Conservation (phyloP, 352 stramenopile species). For the Phytophthora tubulina region DNA sequence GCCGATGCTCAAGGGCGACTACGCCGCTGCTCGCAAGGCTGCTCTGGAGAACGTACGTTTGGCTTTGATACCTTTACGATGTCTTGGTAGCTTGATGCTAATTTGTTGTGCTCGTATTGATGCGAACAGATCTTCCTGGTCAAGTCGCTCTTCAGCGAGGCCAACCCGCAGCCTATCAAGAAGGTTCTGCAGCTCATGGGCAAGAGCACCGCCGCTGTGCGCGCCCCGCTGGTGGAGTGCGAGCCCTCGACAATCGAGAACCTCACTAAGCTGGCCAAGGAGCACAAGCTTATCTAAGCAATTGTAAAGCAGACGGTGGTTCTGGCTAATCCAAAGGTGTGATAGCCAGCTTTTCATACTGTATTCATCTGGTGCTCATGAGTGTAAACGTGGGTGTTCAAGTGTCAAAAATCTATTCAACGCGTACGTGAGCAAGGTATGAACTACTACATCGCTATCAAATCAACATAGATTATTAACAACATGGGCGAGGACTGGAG, state of each 20-base stretch:
- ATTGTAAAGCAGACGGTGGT: slow-evolving; percentile 16
- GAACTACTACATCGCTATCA: slow-evolving; percentile 21
- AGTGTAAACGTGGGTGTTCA: slow-evolving; percentile 11
- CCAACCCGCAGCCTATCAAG: slow-evolving; percentile 94
- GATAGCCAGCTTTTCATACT: slow-evolving; percentile 18
- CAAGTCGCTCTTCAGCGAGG: slow-evolving; percentile 92
- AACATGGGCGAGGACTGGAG: slow-evolving; percentile 22
- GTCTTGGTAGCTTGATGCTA: slow-evolving; percentile 3
- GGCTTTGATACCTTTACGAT: not conserved
- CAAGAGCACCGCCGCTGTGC: slow-evolving; percentile 83
- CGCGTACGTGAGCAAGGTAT: slow-evolving; percentile 4
- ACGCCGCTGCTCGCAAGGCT: slow-evolving; percentile 76
- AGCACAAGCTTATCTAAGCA: slow-evolving; percentile 79
- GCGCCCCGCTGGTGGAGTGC: slow-evolving; percentile 80
- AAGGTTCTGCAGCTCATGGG: slow-evolving; percentile 89
- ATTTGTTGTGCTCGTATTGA: slow-evolving; percentile 10
- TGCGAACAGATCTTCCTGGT: slow-evolving; percentile 84
- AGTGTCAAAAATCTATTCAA: slow-evolving; percentile 5
- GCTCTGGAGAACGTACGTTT: slow-evolving; percentile 86
- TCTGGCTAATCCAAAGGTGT: slow-evolving; percentile 25
- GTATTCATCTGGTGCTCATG: slow-evolving; percentile 23
- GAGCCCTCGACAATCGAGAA: slow-evolving; percentile 71
- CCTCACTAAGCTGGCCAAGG: slow-evolving; percentile 71
- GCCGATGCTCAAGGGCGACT: slow-evolving; percentile 85
- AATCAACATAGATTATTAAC: slow-evolving; percentile 37